These are phyloP conservation scores for Ustilago curta DNA, from an alignment of 1,284 basidiomycete species.

Conservation along the genomic window DNA sequence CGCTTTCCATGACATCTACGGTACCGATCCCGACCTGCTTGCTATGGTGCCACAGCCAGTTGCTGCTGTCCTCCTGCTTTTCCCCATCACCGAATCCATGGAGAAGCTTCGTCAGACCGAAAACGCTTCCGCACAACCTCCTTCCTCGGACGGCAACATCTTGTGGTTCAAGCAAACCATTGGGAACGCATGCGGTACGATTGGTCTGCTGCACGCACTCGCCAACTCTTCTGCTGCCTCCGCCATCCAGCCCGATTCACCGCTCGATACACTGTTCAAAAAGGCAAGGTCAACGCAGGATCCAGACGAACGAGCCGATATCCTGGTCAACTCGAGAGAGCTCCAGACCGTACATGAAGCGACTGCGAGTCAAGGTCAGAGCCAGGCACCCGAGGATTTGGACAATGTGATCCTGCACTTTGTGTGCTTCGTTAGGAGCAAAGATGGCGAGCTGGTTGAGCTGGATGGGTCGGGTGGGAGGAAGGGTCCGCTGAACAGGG, in stretches of 20 bases:
- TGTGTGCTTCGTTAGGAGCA: constrained; percentile 64
- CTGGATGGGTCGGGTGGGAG: constrained; percentile 62
- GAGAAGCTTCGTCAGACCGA: constrained; percentile 47
- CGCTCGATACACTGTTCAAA: constrained; percentile 55
- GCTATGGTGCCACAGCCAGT: constrained; percentile 71
- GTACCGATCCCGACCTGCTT: constrained; percentile 72
- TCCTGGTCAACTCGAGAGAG: constrained; percentile 47
- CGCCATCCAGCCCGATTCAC: constrained; percentile 45
- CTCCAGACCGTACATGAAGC: constrained; percentile 56
- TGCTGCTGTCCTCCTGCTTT: constrained; percentile 72
- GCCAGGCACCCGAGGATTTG: constrained; percentile 60
- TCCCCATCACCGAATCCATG: constrained; percentile 70
- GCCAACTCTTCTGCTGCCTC: constrained; percentile 58
- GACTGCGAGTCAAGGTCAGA: constrained; percentile 61
- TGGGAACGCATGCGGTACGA: constrained; percentile 69
- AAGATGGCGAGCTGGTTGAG: constrained; percentile 59
- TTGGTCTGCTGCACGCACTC: constrained; percentile 67
- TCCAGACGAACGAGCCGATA: constrained; percentile 30
- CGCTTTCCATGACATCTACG: constrained; percentile 72
- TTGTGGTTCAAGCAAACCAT: constrained; percentile 69
- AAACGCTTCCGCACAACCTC: constrained; percentile 28
- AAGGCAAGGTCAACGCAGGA: constrained; percentile 42
- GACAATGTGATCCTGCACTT: constrained; percentile 68
- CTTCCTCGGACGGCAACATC: constrained; percentile 24
- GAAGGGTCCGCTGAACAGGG: constrained; percentile 60